phyloP scores from a whole-genome alignment of 2,329 filamentous ascomycete species.

The Thelonectria discophora region DNA sequence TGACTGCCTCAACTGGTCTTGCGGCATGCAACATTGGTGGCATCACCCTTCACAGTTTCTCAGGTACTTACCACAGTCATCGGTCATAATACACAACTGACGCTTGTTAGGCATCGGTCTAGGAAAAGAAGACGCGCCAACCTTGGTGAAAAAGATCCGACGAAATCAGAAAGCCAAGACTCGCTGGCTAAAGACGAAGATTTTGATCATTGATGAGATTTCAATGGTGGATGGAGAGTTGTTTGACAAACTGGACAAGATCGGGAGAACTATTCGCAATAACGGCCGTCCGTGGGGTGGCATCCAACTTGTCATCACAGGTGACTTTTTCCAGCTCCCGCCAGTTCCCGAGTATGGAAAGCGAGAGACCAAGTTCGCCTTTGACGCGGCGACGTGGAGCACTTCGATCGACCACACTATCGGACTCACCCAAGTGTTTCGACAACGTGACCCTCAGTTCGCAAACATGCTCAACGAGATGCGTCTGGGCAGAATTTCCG shows the following conservation, averaged over 20 bases:
- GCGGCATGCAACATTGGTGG: conserved; percentile 97
- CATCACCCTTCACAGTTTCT: conserved; percentile 94
- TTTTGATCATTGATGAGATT: conserved; percentile 91
- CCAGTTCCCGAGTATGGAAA: conserved; percentile 80
- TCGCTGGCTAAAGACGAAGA: conserved; percentile 88
- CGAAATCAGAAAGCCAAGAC: conserved; percentile 87
- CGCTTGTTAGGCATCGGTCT: conserved; percentile 73
- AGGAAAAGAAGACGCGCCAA: conserved; percentile 84
- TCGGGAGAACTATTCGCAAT: conserved; percentile 85
- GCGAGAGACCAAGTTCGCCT: conserved; percentile 83
- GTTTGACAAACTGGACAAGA: conserved; percentile 93
- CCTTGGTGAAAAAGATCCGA: conserved; percentile 89
- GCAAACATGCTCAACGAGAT: conserved; percentile 98
- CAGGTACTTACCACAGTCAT: conserved; percentile 60
- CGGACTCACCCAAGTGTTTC: conserved; percentile 92
- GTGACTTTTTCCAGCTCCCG: conserved; percentile 97
- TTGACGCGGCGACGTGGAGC: conserved; percentile 90
- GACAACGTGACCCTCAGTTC: conserved; percentile 89
- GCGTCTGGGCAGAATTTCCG: conserved; percentile 83
- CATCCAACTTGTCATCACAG: conserved; percentile 94
- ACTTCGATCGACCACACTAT: conserved; percentile 96
- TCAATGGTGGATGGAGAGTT: conserved; percentile 98
- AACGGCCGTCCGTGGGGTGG: conserved; percentile 94
- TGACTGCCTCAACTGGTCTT: conserved; percentile 94
- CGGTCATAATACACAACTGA: not conserved